These are phyloP conservation scores for Panicum virgatum DNA, from an alignment of 202 grass and related monocot genomes.

Conservation along the genomic window DNA sequence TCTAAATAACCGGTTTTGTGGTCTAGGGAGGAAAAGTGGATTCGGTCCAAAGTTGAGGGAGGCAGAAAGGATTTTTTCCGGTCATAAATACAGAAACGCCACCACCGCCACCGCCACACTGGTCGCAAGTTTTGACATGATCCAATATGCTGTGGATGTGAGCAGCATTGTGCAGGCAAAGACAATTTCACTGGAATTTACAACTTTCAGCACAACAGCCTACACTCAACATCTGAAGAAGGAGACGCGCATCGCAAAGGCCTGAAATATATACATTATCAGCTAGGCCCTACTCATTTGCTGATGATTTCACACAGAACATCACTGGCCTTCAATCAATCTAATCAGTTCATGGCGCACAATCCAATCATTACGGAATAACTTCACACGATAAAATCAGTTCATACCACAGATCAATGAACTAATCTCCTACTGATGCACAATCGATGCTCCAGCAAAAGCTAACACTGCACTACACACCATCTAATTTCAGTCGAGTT, in stretches of 20 bases:
- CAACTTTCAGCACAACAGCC: neutral
- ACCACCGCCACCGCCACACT: neutral
- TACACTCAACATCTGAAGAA: neutral
- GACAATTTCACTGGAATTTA: neutral
- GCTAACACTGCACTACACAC: neutral
- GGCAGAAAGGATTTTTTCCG: no score
- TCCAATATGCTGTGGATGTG: neutral
- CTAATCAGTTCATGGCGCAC: neutral
- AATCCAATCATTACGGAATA: neutral
- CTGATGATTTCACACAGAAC: neutral
- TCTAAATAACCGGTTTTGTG: no score
- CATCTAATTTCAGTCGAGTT: conserved; percentile 6
- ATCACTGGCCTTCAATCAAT: neutral
- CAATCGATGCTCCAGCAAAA: neutral
- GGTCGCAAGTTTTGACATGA: neutral
- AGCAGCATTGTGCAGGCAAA: neutral
- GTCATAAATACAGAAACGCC: neutral
- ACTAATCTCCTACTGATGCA: neutral
- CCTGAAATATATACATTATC: neutral
- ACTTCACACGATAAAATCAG: neutral
- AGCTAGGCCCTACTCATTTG: neutral
- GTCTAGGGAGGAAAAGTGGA: no score
- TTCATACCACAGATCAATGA: neutral
- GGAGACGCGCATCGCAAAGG: neutral
- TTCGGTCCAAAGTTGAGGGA: no score